These are phyloP conservation scores for Decorospora gaudefroyi DNA, from an alignment of 2,329 filamentous ascomycete genomes.

Conservation along the genomic window DNA sequence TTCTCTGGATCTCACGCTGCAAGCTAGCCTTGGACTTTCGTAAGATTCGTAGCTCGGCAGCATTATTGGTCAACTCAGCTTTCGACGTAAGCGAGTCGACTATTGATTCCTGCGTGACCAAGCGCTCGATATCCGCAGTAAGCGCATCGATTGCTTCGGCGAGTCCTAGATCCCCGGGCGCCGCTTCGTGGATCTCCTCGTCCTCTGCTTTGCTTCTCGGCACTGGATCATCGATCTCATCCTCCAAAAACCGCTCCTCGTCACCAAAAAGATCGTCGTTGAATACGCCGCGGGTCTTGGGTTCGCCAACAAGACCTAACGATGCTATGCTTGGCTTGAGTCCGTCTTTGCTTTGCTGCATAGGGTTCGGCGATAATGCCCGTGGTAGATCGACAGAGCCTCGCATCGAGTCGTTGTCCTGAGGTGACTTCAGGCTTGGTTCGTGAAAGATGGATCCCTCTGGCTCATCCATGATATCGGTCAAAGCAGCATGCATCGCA, in stretches of 20 bases:
- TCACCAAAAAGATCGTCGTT: slow-evolving; percentile 91
- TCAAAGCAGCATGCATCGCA: slow-evolving; percentile 89
- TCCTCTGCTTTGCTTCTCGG: slow-evolving; percentile 65
- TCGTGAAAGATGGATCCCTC: slow-evolving; percentile 70
- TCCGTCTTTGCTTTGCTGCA: slow-evolving; percentile 48
- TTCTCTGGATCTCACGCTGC: slow-evolving; percentile 87
- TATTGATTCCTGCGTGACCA: slow-evolving; percentile 84
- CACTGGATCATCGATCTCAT: slow-evolving; percentile 77
- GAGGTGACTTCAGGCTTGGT: slow-evolving; percentile 56
- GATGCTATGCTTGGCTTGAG: slow-evolving; percentile 88
- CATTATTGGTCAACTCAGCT: slow-evolving; percentile 96
- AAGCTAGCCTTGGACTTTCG: slow-evolving; percentile 93
- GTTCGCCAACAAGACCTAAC: slow-evolving; percentile 83
- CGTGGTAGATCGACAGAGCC: slow-evolving; percentile 64
- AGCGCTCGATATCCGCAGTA: slow-evolving; percentile 87
- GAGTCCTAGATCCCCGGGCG: slow-evolving; percentile 88
- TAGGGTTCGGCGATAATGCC: slow-evolving; percentile 47
- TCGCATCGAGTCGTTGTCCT: slow-evolving; percentile 64
- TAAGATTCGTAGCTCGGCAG: slow-evolving; percentile 86
- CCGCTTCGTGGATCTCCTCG: slow-evolving; percentile 90
- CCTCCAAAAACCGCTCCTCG: slow-evolving; percentile 82
- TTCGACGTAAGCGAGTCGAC: slow-evolving; percentile 91
- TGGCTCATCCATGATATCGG: slow-evolving; percentile 84
- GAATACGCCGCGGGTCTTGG: slow-evolving; percentile 89
- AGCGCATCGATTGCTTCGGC: slow-evolving; percentile 89